A percentile compares a stretch with the other conserved stretches of the same genome.
These are phyloP conservation scores for Capronia americana DNA, from an alignment of 2,329 filamentous ascomycete genomes.

Conservation along the genomic window DNA sequence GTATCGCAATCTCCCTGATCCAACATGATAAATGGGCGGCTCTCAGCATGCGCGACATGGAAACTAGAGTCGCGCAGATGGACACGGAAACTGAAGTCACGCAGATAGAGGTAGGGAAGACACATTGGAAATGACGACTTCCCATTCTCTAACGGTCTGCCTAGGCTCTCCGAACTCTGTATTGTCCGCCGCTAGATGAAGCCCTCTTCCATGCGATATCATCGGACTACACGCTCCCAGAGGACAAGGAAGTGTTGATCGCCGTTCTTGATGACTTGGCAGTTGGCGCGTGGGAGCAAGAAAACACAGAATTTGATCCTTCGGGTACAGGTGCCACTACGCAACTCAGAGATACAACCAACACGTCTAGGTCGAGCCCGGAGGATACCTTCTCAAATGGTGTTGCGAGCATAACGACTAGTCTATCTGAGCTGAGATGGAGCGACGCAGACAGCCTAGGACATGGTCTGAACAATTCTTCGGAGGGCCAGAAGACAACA, in stretches of 20 bases:
- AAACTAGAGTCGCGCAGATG: neutral
- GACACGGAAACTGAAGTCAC: constrained; percentile 16
- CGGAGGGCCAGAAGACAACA: constrained; percentile 65
- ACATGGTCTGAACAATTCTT: constrained; percentile 25
- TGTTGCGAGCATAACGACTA: constrained; percentile 37
- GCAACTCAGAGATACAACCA: constrained; percentile 46
- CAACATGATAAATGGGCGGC: constrained; percentile 26
- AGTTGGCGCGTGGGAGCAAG: constrained; percentile 67
- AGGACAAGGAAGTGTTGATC: constrained; percentile 60
- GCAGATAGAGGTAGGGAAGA: neutral
- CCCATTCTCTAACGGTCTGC: neutral
- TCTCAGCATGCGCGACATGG: constrained; percentile 21
- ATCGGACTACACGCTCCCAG: constrained; percentile 71
- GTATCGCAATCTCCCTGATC: neutral
- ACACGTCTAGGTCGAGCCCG: constrained; percentile 38
- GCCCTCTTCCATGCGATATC: constrained; percentile 77
- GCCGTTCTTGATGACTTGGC: constrained; percentile 70
- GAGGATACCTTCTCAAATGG: constrained; percentile 33
- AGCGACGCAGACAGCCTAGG: constrained; percentile 38
- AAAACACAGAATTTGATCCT: constrained; percentile 48
- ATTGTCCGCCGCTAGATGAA: constrained; percentile 76
- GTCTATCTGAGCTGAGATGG: constrained; percentile 37
- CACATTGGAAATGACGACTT: constrained; percentile 14
- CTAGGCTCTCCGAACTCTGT: constrained; percentile 60
- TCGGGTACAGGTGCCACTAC: constrained; percentile 34